phyloP scores from a whole-genome alignment of 129 eudicot genomes.

The Saussurea involucrata region DNA sequence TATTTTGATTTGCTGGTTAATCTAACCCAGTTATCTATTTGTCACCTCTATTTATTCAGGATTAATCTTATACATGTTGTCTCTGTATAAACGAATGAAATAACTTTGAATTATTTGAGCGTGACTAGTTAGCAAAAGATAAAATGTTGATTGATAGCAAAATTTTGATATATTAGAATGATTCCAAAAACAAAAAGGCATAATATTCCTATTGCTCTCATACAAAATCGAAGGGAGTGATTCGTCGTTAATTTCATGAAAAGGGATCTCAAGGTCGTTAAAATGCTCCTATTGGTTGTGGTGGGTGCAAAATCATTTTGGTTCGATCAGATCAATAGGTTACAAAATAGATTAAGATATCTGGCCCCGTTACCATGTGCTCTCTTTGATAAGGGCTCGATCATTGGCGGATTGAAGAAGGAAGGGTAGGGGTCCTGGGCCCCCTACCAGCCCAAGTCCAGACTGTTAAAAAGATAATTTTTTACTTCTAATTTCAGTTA shows the following conservation, averaged over 20 bases:
- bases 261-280: neutral
- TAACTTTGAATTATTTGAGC: too few relatives aligned
- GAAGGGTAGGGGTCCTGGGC: too few relatives aligned
- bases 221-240: neutral
- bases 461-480: too few relatives aligned
- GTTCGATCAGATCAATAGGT: neutral
- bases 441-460: too few relatives aligned
- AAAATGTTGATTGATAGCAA: neutral
- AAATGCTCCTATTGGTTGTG: neutral
- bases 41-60: too few relatives aligned
- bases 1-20: too few relatives aligned
- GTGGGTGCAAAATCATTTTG: constrained; percentile 1
- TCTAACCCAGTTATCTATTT: too few relatives aligned
- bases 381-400: neutral
- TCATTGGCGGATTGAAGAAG: too few relatives aligned
- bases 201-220: neutral
- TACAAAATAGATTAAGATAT: neutral
- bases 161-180: neutral
- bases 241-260: neutral
- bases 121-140: neutral
- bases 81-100: too few relatives aligned
- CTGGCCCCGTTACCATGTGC: neutral
- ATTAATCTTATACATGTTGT: too few relatives aligned
- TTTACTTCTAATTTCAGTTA: too few relatives aligned
- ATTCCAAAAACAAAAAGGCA: neutral